Conservation (phyloP, 805 yeast genomes). For the Zygosaccharomyces rouxii region DNA sequence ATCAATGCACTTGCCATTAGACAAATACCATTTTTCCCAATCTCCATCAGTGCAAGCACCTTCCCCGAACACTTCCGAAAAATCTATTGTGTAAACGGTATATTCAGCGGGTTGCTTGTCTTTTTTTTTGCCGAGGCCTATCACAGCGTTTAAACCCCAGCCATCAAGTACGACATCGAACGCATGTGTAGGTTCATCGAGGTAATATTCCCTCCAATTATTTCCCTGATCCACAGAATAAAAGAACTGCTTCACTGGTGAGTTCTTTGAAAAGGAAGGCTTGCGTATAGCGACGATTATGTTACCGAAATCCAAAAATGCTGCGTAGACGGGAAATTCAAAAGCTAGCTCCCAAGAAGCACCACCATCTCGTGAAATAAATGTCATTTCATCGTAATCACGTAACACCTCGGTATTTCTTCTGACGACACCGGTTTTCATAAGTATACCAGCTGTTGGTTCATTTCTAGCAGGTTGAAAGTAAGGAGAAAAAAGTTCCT, state of each 20-base stretch:
- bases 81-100: conserved; percentile 43
- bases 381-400: conserved; percentile 41
- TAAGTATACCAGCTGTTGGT: conserved; percentile 50
- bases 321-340: conserved; percentile 48
- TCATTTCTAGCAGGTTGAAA: conserved; percentile 39
- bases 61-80: conserved; percentile 47
- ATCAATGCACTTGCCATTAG: conserved; percentile 47
- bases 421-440: conserved; percentile 14
- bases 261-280: conserved; percentile 32
- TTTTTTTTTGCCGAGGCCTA: conserved; percentile 47
- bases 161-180: conserved; percentile 41
- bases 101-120: conserved; percentile 11
- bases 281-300: conserved; percentile 53
- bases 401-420: conserved; percentile 7
- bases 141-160: conserved; percentile 63
- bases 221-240: conserved; percentile 74
- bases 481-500: conserved; percentile 21
- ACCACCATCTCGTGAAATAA: conserved; percentile 72
- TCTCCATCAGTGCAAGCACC: conserved; percentile 45
- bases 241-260: conserved; percentile 33
- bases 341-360: conserved; percentile 55
- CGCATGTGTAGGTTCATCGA: conserved; percentile 43
- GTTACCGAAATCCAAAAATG: conserved; percentile 76
- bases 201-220: conserved; percentile 50
- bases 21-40: conserved; percentile 53